Percentiles rank a stretch among this genome's conserved stretches.
These are phyloP conservation scores for Suillus plorans DNA, from an alignment of 768 basidiomycete genomes.

Conservation along the genomic window DNA sequence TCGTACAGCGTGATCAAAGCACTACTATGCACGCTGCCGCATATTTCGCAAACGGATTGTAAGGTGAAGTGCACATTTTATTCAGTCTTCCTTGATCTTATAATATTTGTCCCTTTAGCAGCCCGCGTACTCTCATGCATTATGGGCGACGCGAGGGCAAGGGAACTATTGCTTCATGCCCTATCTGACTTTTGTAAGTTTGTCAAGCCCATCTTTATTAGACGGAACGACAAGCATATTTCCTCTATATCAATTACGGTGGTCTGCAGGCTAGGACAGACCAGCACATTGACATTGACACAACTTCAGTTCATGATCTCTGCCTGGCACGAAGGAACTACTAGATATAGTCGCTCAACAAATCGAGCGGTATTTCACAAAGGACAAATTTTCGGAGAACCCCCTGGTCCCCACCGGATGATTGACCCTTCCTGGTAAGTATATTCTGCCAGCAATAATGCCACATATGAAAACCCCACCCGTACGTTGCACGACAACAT, in stretches of 20 bases:
- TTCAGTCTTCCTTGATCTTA: neutral
- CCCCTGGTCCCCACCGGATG: too few relatives aligned
- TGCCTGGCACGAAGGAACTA: neutral
- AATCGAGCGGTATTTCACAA: neutral
- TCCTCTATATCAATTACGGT: neutral
- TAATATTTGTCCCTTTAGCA: neutral
- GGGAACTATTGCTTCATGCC: neutral
- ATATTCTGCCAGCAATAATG: neutral
- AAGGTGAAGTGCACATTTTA: neutral
- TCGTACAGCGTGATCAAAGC: too few relatives aligned
- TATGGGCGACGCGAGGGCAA: neutral
- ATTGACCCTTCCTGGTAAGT: neutral
- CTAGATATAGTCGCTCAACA: neutral
- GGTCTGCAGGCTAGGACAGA: neutral
- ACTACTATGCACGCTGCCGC: neutral
- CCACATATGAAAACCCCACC: neutral
- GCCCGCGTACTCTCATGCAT: neutral
- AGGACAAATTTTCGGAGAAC: neutral
- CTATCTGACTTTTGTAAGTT: neutral
- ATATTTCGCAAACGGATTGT: neutral
- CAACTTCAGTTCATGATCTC: neutral
- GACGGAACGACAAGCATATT: neutral
- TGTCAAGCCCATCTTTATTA: neutral
- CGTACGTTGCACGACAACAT: neutral
- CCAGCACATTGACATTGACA: neutral